Base-by-base conservation (phyloP, 306 rosid genomes). In the Casuarina equisetifolia region DNA sequence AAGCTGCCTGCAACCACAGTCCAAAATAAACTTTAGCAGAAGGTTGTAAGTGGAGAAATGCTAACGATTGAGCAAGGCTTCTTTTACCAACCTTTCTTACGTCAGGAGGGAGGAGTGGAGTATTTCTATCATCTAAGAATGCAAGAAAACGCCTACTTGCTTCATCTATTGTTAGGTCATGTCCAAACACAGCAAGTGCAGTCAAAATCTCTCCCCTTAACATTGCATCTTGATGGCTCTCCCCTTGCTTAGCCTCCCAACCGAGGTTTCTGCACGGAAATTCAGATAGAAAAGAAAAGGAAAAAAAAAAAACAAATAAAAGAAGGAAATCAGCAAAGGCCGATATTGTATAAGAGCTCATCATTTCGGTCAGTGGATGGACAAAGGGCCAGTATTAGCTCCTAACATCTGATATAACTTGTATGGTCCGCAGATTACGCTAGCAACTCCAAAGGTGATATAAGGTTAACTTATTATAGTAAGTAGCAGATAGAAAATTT, bases 191-290 rank as follows among this genome's bases (percentile, higher is more conserved):
- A 54, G 93, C 90, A 72, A 95, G 97, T 64, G 90, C 93, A 66
- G 88, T 78, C 93, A 95, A 88, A 82, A 95, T 40, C 80, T 92
- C 97, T 86, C 98, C 98, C 79, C 98, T 92, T 88, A 95, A 86
- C 97, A 95, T 87, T 40, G 96, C 90, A 86, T 95, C 93, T 58
- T 89, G 85, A 85, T 88, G 89, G 84, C 79, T 77, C 82, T 88
- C 89, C 0, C 81, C 81, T 9, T 82, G 84, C 83, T 89, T 92
- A 49, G 98, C 88, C 13, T 94, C 95, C 98, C 98, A 94, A 76
- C 98, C 97, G 78, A 94, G 97, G 86, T 77, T 90, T 90, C 98
- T 94, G 84, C 64, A 83, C 68, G 66, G n/a, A 66, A 63, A 83
- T 79, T 67, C 17, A 46, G 45, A 63, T 12, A 74, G 35, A 55